Conservation (phyloP, 225 moss, liverwort and hornwort genomes). For the Sphagnum contortum region DNA sequence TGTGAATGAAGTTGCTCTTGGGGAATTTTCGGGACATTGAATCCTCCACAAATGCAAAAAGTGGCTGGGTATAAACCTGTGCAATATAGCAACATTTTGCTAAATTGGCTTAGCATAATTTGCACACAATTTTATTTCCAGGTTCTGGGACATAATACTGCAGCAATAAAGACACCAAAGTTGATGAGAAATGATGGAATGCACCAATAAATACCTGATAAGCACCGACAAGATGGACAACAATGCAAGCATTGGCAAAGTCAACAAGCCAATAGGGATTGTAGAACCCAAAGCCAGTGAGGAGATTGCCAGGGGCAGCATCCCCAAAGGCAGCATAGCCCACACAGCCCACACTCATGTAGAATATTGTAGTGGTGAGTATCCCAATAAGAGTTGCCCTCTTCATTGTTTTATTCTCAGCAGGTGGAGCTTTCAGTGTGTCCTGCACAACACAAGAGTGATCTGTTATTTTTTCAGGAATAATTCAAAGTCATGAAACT, state of each 20-base stretch:
- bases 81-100: background rate
- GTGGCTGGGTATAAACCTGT: slow-evolving; percentile 62
- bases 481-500: background rate
- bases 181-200: background rate
- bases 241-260: slow-evolving; percentile 61
- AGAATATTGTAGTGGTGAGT: slow-evolving; percentile 49
- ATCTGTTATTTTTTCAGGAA: too few species aligned
- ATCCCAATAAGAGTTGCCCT: slow-evolving; percentile 41
- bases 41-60: slow-evolving; percentile 53
- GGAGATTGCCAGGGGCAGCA: slow-evolving; percentile 55
- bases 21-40: slow-evolving; percentile 36
- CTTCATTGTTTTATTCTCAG: slow-evolving; percentile 51
- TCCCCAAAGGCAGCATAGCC: slow-evolving; percentile 78
- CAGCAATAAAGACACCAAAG: background rate
- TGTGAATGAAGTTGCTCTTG: slow-evolving; percentile 33
- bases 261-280: slow-evolving; percentile 58
- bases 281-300: slow-evolving; percentile 66
- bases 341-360: slow-evolving; percentile 60
- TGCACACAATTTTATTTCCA: too few species aligned
- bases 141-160: background rate
- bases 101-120: background rate
- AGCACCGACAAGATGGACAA: slow-evolving; percentile 59
- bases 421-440: slow-evolving; percentile 28
- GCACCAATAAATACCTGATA: slow-evolving; percentile 37
- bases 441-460: slow-evolving; percentile 13